Evolutionary conservation across 305 asterid genomes (phyloP).

Genomic region (Plantago coronopus): DNA sequence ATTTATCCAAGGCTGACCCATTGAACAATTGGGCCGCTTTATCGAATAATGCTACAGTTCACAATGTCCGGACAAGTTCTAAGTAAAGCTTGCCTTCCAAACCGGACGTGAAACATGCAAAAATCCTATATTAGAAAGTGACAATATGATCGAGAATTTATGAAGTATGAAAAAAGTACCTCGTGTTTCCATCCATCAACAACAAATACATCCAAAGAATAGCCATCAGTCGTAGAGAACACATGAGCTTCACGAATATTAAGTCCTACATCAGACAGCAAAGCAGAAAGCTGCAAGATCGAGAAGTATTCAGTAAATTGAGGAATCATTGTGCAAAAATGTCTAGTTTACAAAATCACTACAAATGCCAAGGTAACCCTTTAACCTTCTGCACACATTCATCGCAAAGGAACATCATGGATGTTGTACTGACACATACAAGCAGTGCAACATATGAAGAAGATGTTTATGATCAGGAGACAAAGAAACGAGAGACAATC

Average conservation of each 20-base stretch:
- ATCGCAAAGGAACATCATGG: not conserved
- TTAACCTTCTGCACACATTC: not conserved
- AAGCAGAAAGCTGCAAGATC: slow-evolving; percentile 76
- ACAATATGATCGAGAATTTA: slow-evolving; percentile 14
- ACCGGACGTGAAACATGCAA: not conserved
- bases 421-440: not conserved
- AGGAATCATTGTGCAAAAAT: not conserved
- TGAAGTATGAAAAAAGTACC: slow-evolving; percentile 47
- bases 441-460: too few species aligned
- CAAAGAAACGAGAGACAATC: too few species aligned
- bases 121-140: slow-evolving; percentile 15
- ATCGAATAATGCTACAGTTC: too few species aligned
- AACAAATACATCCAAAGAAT: slow-evolving; percentile 85
- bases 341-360: slow-evolving; percentile 6
- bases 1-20: too few species aligned
- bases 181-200: slow-evolving; percentile 94
- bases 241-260: slow-evolving; percentile 99
- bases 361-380: not conserved
- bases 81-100: not conserved
- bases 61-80: not conserved
- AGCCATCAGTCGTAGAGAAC: slow-evolving; percentile 87
- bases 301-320: not conserved
- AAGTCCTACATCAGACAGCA: slow-evolving; percentile 92
- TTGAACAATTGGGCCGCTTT: too few species aligned
- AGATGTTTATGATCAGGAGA: too few species aligned